Evolutionary conservation across 1,284 basidiomycete species (phyloP).

Genomic region (Meira nashicola): DNA sequence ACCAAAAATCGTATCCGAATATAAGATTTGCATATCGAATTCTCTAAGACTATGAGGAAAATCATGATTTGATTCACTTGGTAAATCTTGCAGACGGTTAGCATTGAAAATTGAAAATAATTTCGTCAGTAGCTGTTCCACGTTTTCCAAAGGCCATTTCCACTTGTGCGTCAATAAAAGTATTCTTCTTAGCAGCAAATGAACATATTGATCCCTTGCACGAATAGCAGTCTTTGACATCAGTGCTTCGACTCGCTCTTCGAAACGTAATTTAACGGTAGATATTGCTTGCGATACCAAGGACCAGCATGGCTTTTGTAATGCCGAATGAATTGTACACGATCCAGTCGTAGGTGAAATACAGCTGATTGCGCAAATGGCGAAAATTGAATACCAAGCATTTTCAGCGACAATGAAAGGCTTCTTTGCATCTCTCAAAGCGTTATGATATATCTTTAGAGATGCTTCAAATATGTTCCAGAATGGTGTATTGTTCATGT

Average conservation of each 20-base stretch:
- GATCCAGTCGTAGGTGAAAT: slow-evolving; percentile 65
- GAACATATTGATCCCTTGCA: slow-evolving; percentile 71
- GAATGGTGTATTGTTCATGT: slow-evolving; percentile 13
- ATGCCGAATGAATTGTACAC: slow-evolving; percentile 56
- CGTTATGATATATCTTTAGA: slow-evolving; percentile 26
- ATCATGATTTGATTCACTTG: slow-evolving; percentile 65
- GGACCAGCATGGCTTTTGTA: slow-evolving; percentile 65
- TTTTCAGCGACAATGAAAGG: slow-evolving; percentile 55
- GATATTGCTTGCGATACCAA: slow-evolving; percentile 50
- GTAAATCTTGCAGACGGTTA: slow-evolving; percentile 72
- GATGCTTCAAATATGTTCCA: slow-evolving; percentile 35
- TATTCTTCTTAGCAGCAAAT: slow-evolving; percentile 69
- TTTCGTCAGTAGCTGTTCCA: slow-evolving; percentile 63
- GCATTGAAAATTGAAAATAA: slow-evolving; percentile 74
- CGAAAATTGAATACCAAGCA: slow-evolving; percentile 69
- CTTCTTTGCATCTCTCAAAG: slow-evolving; percentile 57
- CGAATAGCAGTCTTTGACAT: slow-evolving; percentile 58
- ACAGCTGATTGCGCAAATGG: slow-evolving; percentile 70
- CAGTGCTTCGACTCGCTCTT: slow-evolving; percentile 58
- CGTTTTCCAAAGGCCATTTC: slow-evolving; percentile 64
- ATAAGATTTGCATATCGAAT: slow-evolving; percentile 43
- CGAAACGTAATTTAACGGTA: slow-evolving; percentile 59
- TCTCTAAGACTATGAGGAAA: slow-evolving; percentile 73
- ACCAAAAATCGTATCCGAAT: slow-evolving; percentile 32
- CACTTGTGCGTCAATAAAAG: slow-evolving; percentile 67